Base-by-base conservation (phyloP, 2,329 filamentous ascomycete species). In the Trichophyton schoenleinii region DNA sequence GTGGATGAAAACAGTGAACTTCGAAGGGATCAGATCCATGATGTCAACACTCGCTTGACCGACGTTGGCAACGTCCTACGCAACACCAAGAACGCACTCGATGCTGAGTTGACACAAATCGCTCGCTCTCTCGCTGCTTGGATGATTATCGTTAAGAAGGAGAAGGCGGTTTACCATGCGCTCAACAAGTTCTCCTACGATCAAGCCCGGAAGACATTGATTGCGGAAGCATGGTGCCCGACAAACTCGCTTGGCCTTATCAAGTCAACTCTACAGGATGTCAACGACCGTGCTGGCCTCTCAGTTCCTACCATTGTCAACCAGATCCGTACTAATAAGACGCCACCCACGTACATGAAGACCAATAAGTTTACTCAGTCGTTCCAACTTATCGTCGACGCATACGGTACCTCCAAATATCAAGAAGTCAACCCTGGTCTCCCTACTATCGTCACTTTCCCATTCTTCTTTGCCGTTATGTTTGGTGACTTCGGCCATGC, bases 391-490 rank as follows among this genome's bases (percentile, higher is more conserved):
- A 99, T 99, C 73, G 95, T 99, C 73, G 92, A 99, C 70, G 94
- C 95, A 31, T 99, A 99, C 71, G 95, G 94, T 71, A 96, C 94
- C 48, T 89, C 94, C 63, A 97, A 95, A 67, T 99, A 99, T 76
- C 88, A 88, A 67, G 94, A 99, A 77, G 88, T 96, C 74, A 99
- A 99, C 77, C 94, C 94, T 62, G 92, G 91, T 64, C 82, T 99
- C 22, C 92, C 92, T 42, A 94, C 95, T 59, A 91, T 97, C 67
- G 87, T 99, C 65, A 99, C 94, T 4, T 99, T 99, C 76, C 94
- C 95, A n/a, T 99, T 99, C 80, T 81, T 99, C 64, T 99, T 99
- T 72, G 94, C 94, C 58, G 94, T 99, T 83, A 99, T 99, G 94
- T 99, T 99, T 72, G 95, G 94, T 80, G 94, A 99, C 75, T 87